A percentile compares a stretch with the other conserved stretches of the same genome.
Evolutionary conservation across 2,329 filamentous ascomycete species (phyloP).

Genomic region (Lizonia empirigonia): DNA sequence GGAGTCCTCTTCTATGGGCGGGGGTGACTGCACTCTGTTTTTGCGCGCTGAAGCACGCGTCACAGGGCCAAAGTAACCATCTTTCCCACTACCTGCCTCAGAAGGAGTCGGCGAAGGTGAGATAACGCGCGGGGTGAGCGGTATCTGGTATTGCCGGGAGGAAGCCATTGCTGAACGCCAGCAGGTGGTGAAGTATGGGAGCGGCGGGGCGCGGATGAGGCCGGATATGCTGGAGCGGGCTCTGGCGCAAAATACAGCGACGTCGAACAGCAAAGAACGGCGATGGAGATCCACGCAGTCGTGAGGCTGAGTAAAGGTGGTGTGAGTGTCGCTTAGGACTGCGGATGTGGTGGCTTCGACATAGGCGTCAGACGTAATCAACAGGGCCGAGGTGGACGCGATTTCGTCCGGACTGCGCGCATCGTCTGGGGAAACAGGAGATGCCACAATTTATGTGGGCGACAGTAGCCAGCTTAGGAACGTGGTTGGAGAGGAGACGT

Average conservation of each 20-base stretch:
- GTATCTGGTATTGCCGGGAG: conserved; percentile 64
- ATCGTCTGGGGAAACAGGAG: conserved; percentile 40
- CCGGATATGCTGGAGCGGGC: conserved; percentile 57
- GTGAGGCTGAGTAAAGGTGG: conserved; percentile 26
- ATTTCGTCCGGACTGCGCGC: conserved; percentile 43
- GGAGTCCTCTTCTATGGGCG: conserved; percentile 66
- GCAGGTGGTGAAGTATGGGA: conserved; percentile 62
- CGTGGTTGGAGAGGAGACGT: conserved; percentile 18
- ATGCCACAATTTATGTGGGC: conserved; percentile 42
- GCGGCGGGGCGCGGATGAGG: conserved; percentile 60
- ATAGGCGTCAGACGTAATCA: conserved; percentile 29
- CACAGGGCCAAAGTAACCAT: conserved; percentile 73
- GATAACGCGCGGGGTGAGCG: conserved; percentile 83
- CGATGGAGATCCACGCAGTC: conserved; percentile 7
- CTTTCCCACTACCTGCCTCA: conserved; percentile 52
- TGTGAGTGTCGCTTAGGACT: conserved; percentile 23
- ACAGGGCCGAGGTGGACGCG: conserved; percentile 27
- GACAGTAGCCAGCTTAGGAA: conserved; percentile 31
- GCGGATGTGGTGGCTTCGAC: conserved; percentile 29
- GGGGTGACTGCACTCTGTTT: conserved; percentile 63
- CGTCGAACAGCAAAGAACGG: conserved; percentile 27
- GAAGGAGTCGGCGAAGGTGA: conserved; percentile 75
- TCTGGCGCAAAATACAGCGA: conserved; percentile 34
- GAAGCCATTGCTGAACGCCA: conserved; percentile 49
- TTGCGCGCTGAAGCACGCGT: conserved; percentile 76